Evolutionary conservation across 345 rosid species (phyloP).

Genomic region (Sonneratia caseolaris): DNA sequence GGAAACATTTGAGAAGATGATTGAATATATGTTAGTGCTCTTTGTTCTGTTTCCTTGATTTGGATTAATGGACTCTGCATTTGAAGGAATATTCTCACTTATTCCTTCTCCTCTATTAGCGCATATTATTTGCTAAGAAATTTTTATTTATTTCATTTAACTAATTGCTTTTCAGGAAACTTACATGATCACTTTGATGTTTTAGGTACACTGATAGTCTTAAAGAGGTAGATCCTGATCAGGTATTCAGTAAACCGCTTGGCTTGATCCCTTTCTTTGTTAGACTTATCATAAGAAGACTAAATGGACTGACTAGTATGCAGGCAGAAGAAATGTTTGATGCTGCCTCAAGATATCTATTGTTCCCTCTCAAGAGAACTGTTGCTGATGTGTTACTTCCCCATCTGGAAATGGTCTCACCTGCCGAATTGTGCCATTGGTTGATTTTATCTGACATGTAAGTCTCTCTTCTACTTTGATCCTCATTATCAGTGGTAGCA

Average conservation of each 20-base stretch:
- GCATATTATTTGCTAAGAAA: too few species aligned
- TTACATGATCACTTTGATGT: slow-evolving; percentile 12
- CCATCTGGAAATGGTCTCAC: slow-evolving; percentile 69
- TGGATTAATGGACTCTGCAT: not conserved
- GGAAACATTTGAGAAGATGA: slow-evolving; percentile 80
- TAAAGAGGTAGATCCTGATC: slow-evolving; percentile 67
- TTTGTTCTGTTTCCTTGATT: not conserved
- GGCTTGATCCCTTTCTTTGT: not conserved
- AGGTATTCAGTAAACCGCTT: slow-evolving; percentile 36
- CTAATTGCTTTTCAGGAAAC: not conserved
- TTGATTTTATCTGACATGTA: slow-evolving; percentile 82
- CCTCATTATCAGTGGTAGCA: not conserved
- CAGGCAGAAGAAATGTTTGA: slow-evolving; percentile 96
- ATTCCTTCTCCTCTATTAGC: not conserved
- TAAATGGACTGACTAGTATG: slow-evolving; percentile 10
- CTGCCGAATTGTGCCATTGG: slow-evolving; percentile 88
- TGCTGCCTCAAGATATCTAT: slow-evolving; percentile 86
- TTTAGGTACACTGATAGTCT: slow-evolving; percentile 94
- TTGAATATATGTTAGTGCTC: slow-evolving; percentile 78
- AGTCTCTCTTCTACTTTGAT: slow-evolving; percentile 12
- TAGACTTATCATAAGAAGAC: not conserved
- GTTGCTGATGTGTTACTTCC: slow-evolving; percentile 87
- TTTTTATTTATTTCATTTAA: not conserved
- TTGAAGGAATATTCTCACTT: not conserved
- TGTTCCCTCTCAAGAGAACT: slow-evolving; percentile 92